These are phyloP conservation scores for Chromera velia DNA, from an alignment of 73 alveolate species.

Conservation along the genomic window DNA sequence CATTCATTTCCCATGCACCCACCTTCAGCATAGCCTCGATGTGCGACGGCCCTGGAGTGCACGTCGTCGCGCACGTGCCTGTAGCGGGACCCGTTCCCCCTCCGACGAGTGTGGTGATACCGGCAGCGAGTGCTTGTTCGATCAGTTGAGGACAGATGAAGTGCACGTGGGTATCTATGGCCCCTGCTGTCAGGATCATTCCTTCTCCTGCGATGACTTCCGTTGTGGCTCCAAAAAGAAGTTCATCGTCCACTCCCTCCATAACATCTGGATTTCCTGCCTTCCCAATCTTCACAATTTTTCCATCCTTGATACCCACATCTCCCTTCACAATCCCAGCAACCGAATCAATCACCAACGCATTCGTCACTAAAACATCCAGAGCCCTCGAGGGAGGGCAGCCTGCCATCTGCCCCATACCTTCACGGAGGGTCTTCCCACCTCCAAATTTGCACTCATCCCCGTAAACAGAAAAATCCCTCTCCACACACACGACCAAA, in stretches of 20 bases:
- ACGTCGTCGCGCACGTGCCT: slow-evolving; percentile 42
- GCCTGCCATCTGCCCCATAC: slow-evolving; percentile 31
- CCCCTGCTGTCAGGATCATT: slow-evolving; percentile 43
- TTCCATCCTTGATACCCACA: slow-evolving; percentile 36
- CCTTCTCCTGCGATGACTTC: slow-evolving; percentile 46
- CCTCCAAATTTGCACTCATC: slow-evolving; percentile 49
- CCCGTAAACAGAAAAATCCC: slow-evolving; percentile 41
- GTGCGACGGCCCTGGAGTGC: slow-evolving; percentile 37
- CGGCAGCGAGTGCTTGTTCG: slow-evolving; percentile 33
- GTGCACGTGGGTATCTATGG: slow-evolving; percentile 34
- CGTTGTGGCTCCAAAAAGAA: slow-evolving; percentile 9
- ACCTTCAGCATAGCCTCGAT: not conserved
- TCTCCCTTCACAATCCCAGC: slow-evolving; percentile 27
- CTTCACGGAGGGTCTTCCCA: slow-evolving; percentile 41
- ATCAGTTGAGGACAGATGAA: slow-evolving; percentile 41
- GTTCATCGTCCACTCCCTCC: not conserved
- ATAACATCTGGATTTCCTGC: slow-evolving; percentile 44
- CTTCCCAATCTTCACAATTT: slow-evolving; percentile 33
- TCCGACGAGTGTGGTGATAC: slow-evolving; percentile 34
- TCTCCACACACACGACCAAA: slow-evolving; percentile 26
- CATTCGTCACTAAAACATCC: slow-evolving; percentile 27
- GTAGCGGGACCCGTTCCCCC: slow-evolving; percentile 52
- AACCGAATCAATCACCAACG: slow-evolving; percentile 23
- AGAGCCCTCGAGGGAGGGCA: slow-evolving; percentile 28
- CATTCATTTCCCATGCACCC: no score